Base-by-base conservation (phyloP, 768 basidiomycete species). In the Serpula lacrymans region DNA sequence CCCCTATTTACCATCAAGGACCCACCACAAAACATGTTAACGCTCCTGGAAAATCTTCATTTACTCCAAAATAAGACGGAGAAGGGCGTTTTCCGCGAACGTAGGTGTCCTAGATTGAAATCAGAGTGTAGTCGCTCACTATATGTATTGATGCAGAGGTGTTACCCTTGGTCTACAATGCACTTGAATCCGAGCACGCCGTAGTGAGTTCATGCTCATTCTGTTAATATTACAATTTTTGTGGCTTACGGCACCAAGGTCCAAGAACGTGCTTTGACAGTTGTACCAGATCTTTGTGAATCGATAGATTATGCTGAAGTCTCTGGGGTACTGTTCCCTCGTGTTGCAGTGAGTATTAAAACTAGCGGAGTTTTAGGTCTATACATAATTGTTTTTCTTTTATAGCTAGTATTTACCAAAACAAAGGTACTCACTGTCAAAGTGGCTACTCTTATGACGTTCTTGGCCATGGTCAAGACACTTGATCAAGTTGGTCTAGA, bases 1-100 rank as follows among this genome's bases (percentile, higher is more conserved):
- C 95, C 94, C 0, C 64, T 99, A 13, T 99, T 99, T 48, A 72
- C 69, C 0, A 69, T 97, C 55, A 92, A 88, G 59, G 96, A 99
- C 53, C 95, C 96, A 13, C 94, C 95, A 0, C 94, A 97, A 63
- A 96, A 94, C 49, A 95, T 97, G 89, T 62, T 98, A 37, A 93
- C 92, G 0, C 65, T 99, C 18, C 62, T 99, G 32, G 93, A 97
- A 52, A 95, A 95, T 53, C 71, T 99, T 6, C 68, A 76, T 17
- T 77, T 93, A 66, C 71, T 99, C 21, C 90, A 93, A 53, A 78
- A 73, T 43, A 99, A 99, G 66, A 94, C 92, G 2, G 82, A 88
- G 39, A 90, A 92, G 47, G 64, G 63, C 8, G 77, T 86, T 3
- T 98, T 98, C 62, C 73, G 88, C 51, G 92, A 94, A 62, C 87